Evolutionary conservation across 2,329 filamentous ascomycete genomes (phyloP).

Genomic region (Epichloe scottii): DNA sequence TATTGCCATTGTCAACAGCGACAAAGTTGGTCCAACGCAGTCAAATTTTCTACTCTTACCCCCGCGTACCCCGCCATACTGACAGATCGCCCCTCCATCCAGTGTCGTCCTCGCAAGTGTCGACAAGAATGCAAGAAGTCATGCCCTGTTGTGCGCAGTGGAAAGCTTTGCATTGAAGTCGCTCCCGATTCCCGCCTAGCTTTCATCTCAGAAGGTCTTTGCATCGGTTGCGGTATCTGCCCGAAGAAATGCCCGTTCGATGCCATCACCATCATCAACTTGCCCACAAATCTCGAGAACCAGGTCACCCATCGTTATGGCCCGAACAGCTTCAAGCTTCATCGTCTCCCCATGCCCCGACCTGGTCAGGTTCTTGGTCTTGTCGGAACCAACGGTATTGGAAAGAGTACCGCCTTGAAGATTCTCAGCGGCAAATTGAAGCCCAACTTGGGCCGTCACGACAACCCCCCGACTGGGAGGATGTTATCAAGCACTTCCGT

Average conservation of each 20-base stretch:
- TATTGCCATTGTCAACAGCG: slow-evolving; percentile 97
- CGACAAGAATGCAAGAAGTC: slow-evolving; percentile 99
- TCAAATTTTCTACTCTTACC: slow-evolving; percentile 6
- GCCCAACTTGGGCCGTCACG: slow-evolving; percentile 88
- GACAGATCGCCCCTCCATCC: slow-evolving; percentile 16
- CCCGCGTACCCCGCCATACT: slow-evolving; percentile 16
- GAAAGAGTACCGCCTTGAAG: slow-evolving; percentile 99
- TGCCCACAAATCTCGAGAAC: slow-evolving; percentile 97
- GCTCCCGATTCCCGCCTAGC: slow-evolving; percentile 78
- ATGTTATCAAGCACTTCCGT: slow-evolving; percentile 96
- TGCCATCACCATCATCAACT: slow-evolving; percentile 99
- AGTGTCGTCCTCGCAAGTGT: slow-evolving; percentile 56
- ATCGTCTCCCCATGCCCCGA: slow-evolving; percentile 88
- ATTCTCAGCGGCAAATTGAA: slow-evolving; percentile 98
- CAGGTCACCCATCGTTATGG: slow-evolving; percentile 98
- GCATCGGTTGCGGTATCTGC: slow-evolving; percentile 98
- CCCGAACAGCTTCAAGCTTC: slow-evolving; percentile 99
- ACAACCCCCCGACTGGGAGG: slow-evolving; percentile 99
- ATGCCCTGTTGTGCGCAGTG: slow-evolving; percentile 91
- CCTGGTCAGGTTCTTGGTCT: slow-evolving; percentile 92
- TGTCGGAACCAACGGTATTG: slow-evolving; percentile 98
- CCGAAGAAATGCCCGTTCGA: slow-evolving; percentile 98
- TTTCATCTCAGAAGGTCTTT: slow-evolving; percentile 92
- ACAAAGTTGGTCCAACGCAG: slow-evolving; percentile 58
- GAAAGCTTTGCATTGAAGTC: slow-evolving; percentile 97